Conservation (phyloP, 140 eudicot genomes). For the Oenanthe javanica region DNA sequence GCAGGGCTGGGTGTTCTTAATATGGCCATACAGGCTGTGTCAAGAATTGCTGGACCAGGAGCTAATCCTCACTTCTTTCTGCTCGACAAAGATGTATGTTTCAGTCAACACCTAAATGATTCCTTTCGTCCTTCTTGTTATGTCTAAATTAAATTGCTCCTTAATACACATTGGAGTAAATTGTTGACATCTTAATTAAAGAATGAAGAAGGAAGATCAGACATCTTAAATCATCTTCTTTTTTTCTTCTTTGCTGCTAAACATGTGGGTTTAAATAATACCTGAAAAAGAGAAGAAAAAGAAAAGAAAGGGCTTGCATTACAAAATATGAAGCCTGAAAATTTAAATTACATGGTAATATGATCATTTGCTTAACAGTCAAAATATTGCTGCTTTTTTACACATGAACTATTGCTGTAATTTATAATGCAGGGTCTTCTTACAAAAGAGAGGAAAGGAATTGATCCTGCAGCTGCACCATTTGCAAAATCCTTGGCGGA, state of each 20-base stretch:
- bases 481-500: conserved; percentile 63
- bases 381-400: neutral
- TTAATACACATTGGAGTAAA: neutral
- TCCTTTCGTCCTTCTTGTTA: neutral
- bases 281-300: neutral
- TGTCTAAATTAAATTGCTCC: neutral
- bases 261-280: neutral
- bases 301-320: neutral
- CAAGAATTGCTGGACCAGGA: conserved; percentile 66
- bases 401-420: conserved; percentile 10
- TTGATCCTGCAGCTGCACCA: conserved; percentile 88
- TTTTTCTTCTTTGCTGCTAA: neutral
- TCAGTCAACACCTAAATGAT: conserved; percentile 8
- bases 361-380: neutral
- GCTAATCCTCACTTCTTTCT: conserved; percentile 90
- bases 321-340: neutral
- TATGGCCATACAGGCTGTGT: conserved; percentile 81
- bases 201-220: neutral
- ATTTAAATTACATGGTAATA: neutral
- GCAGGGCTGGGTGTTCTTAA: conserved; percentile 99
- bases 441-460: conserved; percentile 66
- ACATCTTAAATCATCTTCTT: neutral
- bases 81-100: conserved; percentile 81
- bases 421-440: conserved; percentile 71
- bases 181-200: neutral